These are phyloP conservation scores for Backusella tuberculispora DNA, from an alignment of 192 early-diverging fungal species.

Conservation along the genomic window DNA sequence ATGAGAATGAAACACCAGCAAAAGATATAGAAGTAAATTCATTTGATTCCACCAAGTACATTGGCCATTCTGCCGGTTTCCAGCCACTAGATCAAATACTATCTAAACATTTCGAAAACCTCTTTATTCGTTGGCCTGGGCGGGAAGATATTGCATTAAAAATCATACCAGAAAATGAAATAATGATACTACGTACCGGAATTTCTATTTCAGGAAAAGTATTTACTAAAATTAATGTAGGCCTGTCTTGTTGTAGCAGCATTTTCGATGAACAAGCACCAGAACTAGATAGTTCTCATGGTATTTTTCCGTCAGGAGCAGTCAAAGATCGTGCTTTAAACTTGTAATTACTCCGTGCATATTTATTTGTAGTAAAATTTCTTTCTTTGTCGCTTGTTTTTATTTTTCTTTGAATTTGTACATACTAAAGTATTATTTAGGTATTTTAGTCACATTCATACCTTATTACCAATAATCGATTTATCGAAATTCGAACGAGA, in stretches of 20 bases:
- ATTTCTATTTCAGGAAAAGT: conserved; percentile 17
- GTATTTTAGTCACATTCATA: conserved; percentile 25
- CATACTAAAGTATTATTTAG: conserved; percentile 27
- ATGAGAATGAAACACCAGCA: conserved; percentile 3
- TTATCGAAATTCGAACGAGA: conserved; percentile 25
- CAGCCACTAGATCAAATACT: conserved; percentile 33
- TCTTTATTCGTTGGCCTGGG: conserved; percentile 35
- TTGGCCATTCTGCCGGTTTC: conserved; percentile 34
- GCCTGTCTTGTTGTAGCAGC: conserved; percentile 26
- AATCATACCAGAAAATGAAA: conserved; percentile 27
- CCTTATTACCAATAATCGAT: conserved; percentile 34
- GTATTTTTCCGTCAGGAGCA: conserved; percentile 2
- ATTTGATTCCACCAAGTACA: conserved; percentile 33
- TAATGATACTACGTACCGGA: conserved; percentile 34
- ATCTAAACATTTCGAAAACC: conserved; percentile 22
- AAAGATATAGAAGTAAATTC: conserved; percentile 16
- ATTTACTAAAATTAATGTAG: conserved; percentile 21
- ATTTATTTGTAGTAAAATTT: background rate
- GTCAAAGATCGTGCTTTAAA: conserved; percentile 15
- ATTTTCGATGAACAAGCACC: conserved; percentile 16
- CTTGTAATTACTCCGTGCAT: conserved; percentile 18
- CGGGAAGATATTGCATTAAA: conserved; percentile 31
- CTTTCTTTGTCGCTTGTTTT: background rate
- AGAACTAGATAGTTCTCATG: background rate
- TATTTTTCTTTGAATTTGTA: background rate